Base-by-base conservation (phyloP, 345 rosid species). In the Zanthoxylum bungeanum region DNA sequence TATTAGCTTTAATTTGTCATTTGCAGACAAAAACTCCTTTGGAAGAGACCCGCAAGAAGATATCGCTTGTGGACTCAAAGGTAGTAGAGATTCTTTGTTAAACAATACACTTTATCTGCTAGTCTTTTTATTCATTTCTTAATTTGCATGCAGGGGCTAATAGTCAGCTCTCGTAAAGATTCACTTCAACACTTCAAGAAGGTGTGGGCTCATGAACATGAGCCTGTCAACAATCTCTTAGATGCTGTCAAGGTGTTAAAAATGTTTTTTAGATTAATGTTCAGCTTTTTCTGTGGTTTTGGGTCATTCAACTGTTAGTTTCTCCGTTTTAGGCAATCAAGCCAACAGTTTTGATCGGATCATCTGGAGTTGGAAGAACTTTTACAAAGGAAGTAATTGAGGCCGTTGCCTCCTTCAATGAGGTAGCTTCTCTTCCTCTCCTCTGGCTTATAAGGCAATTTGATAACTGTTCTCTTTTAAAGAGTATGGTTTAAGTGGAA, bases 51-150 rank as follows among this genome's bases (percentile, higher is more conserved):
- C 89, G 97, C 51, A 89, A 93, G 85, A 91, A 88, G 73, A 86
- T 95, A 14, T 92, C 97, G 98, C 98, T 95, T 71, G 97, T 95
- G 52, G 98, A 95, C 78, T 95, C 99, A n/a, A 95, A 91, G 98
- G 97, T 92, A 76, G 74, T 61, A 14, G 58, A 6, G 50, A 37
- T 75, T 51, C 55, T 24, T 49, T 60, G 7, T 34, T 42, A 5
- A 11, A 28, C 19, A 11, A 42, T 7, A 49, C n/a, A 44, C 36
- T 21, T 42, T 55, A 71, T 4, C 24, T 27, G 12, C 47, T 11
- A 27, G 17, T 30, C 27, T 37, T 68, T 21, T 24, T 24, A 9
- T 44, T 60, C 56, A 68, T 64, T 44, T 55, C 7, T 58, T 55
- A 60, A 30, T 73, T 49, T 46, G 68, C 60, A 59, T 70, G 42